Conservation (phyloP, 2,329 filamentous ascomycete genomes). For the Ophiocordyceps polyrhachis-furcata region DNA sequence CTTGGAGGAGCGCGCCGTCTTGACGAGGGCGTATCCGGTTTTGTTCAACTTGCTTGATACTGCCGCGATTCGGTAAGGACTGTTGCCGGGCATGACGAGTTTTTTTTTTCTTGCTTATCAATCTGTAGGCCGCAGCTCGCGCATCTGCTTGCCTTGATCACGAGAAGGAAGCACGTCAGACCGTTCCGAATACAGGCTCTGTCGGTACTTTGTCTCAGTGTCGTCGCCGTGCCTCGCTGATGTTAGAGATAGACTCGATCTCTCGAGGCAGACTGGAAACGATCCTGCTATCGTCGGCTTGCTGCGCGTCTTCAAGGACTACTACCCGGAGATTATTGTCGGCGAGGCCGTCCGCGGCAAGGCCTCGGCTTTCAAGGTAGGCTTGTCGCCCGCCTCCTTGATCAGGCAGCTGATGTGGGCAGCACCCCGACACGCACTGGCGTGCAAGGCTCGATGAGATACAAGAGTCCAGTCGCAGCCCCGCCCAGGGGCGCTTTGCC, state of each 20-base stretch:
- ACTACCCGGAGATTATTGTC: slow-evolving; percentile 75
- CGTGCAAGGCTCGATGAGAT: slow-evolving; percentile 46
- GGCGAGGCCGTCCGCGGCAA: slow-evolving; percentile 44
- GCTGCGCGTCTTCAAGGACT: slow-evolving; percentile 72
- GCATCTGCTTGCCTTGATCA: slow-evolving; percentile 62
- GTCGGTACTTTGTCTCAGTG: slow-evolving; percentile 19
- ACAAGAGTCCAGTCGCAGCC: slow-evolving; percentile 37
- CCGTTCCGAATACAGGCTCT: slow-evolving; percentile 67
- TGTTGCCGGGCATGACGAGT: no score
- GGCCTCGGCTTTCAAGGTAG: slow-evolving; percentile 42
- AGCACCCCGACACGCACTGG: slow-evolving; percentile 66
- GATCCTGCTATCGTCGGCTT: slow-evolving; percentile 59
- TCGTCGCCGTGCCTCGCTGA: background rate
- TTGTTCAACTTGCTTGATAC: slow-evolving; percentile 72
- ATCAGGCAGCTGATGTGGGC: slow-evolving; percentile 4
- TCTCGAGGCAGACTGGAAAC: slow-evolving; percentile 44
- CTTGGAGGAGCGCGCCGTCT: slow-evolving; percentile 39
- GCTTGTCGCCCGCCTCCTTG: background rate
- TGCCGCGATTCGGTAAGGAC: slow-evolving; percentile 45
- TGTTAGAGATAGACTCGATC: slow-evolving; percentile 25
- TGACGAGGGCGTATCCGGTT: slow-evolving; percentile 55
- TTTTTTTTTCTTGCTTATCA: background rate
- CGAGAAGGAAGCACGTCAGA: slow-evolving; percentile 63
- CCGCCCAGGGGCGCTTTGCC: slow-evolving; percentile 18
- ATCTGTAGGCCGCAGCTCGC: slow-evolving; percentile 38